Base-by-base conservation (phyloP, 177 flowering plant genomes). In the Telopea speciosissima region DNA sequence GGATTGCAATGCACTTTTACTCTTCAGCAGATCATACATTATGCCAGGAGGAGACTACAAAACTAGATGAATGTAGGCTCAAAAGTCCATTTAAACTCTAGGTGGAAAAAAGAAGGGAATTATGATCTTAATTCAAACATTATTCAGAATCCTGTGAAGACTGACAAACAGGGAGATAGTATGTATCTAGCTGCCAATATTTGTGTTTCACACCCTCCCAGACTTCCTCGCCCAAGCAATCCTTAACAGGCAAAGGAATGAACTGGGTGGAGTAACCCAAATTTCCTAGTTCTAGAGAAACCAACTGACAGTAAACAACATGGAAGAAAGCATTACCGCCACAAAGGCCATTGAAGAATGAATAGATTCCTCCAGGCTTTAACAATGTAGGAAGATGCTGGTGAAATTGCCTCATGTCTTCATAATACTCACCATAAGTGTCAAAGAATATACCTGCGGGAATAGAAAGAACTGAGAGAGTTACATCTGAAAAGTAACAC, bases 121-220 rank as follows among this genome's bases (percentile, higher is more conserved):
- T n/a, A 58, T 13, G 5, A 17, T 44, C 21, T 45, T 19, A 12
- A 40, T 58, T 49, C 63, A 79, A 68, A 73, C 63, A 76, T 90
- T 85, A 91, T 75, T 86, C 85, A 67, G 86, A 82, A 71, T 88
- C 92, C 56, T 83, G 66, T 26, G 77, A 25, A 74, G 80, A 71
- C 79, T 91, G 93, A 82, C 95, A 93, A 80, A 95, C 96, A 77
- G 98, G 98, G 72, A 95, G 98, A 79, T 87, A 87, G 79, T 96
- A 93, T 7, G 93, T 91, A 83, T 96, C 97, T 67, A 96, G 85
- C 83, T 96, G 93, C 99, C 99, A 93, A 78, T 96, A 96, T 79
- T 93, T 93, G 70, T 89, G 99, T 71, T 85, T 89, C 69, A 93
- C 95, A 81, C 98, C 98, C 77, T 91, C 89, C 99, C 97, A 93